These are phyloP conservation scores for Phenoliferia sp. DNA, from an alignment of 1,284 basidiomycete genomes.

Conservation along the genomic window DNA sequence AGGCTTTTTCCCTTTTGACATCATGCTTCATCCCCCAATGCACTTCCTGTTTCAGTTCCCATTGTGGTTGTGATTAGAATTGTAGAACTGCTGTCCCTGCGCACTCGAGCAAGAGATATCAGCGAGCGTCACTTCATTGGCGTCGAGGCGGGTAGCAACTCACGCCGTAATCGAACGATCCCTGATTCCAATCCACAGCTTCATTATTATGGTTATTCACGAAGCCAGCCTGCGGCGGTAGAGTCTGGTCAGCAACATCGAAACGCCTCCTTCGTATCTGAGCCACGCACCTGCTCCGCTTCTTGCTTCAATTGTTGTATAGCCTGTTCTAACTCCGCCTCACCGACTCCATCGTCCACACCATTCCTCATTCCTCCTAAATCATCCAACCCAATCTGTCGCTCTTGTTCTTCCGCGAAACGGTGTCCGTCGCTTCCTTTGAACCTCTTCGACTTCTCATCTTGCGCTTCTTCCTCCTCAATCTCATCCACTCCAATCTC, in stretches of 20 bases:
- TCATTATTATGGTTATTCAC: background rate
- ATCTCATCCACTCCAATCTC: background rate
- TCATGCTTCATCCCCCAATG: too few relatives aligned
- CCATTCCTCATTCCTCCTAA: too few relatives aligned
- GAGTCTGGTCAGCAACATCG: background rate
- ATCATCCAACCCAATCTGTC: background rate
- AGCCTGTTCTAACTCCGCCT: background rate
- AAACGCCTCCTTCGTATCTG: background rate
- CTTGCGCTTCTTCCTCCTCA: background rate
- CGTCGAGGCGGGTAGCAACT: background rate
- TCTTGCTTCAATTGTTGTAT: background rate
- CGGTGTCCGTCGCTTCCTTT: background rate
- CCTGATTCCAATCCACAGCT: background rate
- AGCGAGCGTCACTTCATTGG: background rate
- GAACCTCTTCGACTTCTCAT: background rate
- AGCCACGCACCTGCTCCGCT: background rate
- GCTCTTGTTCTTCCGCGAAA: background rate
- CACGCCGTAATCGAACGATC: background rate
- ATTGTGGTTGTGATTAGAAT: background rate
- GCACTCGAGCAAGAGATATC: background rate
- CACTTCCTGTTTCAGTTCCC: background rate
- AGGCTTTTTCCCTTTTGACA: background rate
- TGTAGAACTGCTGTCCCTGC: background rate
- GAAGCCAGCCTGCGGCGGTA: background rate
- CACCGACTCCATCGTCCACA: background rate